Base-by-base conservation (phyloP, 495 filamentous ascomycete genomes). In the Hypomontagnella submonticulosa region DNA sequence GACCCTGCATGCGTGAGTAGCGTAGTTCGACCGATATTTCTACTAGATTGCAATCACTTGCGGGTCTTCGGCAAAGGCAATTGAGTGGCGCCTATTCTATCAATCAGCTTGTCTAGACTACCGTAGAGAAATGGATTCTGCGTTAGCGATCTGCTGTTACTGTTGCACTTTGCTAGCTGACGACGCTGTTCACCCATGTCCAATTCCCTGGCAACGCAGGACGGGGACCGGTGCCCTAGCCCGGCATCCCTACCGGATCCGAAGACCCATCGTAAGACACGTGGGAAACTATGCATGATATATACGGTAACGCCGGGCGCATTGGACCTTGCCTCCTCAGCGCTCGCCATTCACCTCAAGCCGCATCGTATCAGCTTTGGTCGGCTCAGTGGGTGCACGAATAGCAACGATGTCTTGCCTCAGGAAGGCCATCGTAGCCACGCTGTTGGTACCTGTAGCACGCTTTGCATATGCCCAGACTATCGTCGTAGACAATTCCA, bases 191-290 rank as follows among this genome's bases (percentile, higher is more conserved):
- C 56, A 61, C 34, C 66, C 66, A 56, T 64, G 55, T 23, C 44
- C 23, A 20, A 49, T 15, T 49, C 56, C 34, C 50, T 40, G 54
- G 34, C 30, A 50, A 42, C 36, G 36, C 36, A 52, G 6, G 19
- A 36, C 19, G 65, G 38, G 10, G 36, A 23, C 43, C 37, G 49
- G 55, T 37, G 42, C 48, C 36, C 18, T 60, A 40, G 37, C 60
- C 60, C 50, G 65, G 60, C 11, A 56, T 55, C 38, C 37, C 53
- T 53, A 62, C 59, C 49, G 49, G 59, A 42, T 59, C 55, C 49
- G 55, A 41, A 37, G 52, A 43, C 6, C 3, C 30, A 58, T 64
- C 66, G 66, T 64, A 64, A 63, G 55, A 61, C 61, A 36, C 36
- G 6, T 46, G 41, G 23, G 23, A 30, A 19, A 16, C 16, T 7